phyloP scores from a whole-genome alignment of 176 grass and related monocot genomes.

The Avena sativa region DNA sequence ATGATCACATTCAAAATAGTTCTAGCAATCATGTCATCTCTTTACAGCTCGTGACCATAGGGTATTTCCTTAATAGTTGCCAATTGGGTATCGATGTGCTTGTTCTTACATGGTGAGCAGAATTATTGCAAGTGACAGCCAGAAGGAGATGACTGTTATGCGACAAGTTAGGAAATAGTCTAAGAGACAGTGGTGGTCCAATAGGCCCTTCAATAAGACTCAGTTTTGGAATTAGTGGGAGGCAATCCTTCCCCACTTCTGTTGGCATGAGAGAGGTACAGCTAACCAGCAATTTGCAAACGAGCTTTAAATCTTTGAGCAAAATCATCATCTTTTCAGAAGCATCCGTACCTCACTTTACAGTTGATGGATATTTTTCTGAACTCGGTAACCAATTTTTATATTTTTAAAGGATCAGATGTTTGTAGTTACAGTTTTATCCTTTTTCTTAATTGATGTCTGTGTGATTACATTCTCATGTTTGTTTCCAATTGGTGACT shows the following conservation, averaged over 20 bases:
- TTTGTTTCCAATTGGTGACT: background rate
- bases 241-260: background rate
- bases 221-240: slow-evolving; percentile 29
- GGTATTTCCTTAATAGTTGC: slow-evolving; percentile 3
- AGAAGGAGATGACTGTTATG: slow-evolving; percentile 11
- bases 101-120: slow-evolving; percentile 21
- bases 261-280: slow-evolving; percentile 33
- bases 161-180: background rate
- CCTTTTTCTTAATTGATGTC: background rate
- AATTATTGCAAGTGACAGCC: slow-evolving; percentile 26
- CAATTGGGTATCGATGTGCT: slow-evolving; percentile 6
- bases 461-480: background rate
- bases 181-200: slow-evolving; percentile 23
- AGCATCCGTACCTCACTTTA: background rate
- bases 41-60: slow-evolving; percentile 23
- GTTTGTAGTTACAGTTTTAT: background rate
- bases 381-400: background rate
- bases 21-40: slow-evolving; percentile 31
- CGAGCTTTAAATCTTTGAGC: background rate
- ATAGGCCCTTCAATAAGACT: slow-evolving; percentile 9
- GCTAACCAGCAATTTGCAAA: background rate
- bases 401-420: background rate
- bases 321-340: background rate
- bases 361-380: background rate
- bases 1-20: slow-evolving; percentile 11